Evolutionary conservation across 371 early-diverging fungal genomes (phyloP).

Genomic region (Lichtheimia corymbifera): DNA sequence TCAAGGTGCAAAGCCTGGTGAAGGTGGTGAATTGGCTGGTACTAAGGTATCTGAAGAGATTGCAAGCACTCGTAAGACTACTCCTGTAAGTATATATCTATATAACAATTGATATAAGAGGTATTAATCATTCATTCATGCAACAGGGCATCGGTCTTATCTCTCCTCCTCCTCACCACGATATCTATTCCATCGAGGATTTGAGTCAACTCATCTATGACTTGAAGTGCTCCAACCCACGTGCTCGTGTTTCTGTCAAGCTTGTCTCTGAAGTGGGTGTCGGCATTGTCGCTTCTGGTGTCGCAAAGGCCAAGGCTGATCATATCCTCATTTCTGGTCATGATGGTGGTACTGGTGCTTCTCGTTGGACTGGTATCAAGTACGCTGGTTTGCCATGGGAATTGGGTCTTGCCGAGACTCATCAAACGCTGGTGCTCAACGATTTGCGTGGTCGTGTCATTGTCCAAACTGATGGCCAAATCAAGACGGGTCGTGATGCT

Average conservation of each 20-base stretch:
- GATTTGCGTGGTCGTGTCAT: slow-evolving; percentile 94
- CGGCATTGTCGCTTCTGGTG: slow-evolving; percentile 95
- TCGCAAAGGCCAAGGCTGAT: slow-evolving; percentile 97
- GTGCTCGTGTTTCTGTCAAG: slow-evolving; percentile 93
- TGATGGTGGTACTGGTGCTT: slow-evolving; percentile 98
- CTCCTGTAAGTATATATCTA: slow-evolving; percentile 57
- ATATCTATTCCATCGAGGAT: slow-evolving; percentile 97
- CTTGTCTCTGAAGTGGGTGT: slow-evolving; percentile 96
- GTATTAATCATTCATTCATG: neutral
- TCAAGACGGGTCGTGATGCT: slow-evolving; percentile 96
- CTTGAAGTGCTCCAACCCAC: slow-evolving; percentile 91
- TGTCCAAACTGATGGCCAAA: slow-evolving; percentile 97
- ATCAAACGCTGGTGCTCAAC: slow-evolving; percentile 94
- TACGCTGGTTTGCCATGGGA: slow-evolving; percentile 98
- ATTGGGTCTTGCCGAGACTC: slow-evolving; percentile 96
- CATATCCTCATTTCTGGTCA: slow-evolving; percentile 95
- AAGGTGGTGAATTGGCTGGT: slow-evolving; percentile 85
- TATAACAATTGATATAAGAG: neutral
- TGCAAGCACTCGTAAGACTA: slow-evolving; percentile 92
- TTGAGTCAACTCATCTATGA: slow-evolving; percentile 97
- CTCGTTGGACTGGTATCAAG: slow-evolving; percentile 97
- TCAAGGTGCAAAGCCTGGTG: slow-evolving; percentile 98
- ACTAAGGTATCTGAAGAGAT: slow-evolving; percentile 89
- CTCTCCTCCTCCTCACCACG: slow-evolving; percentile 97
- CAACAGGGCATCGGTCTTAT: slow-evolving; percentile 87